Evolutionary conservation across 805 yeast species (phyloP), one percentile per base, ranked within the genome.

Genomic region (Candida pseudoglaebosa): DNA sequence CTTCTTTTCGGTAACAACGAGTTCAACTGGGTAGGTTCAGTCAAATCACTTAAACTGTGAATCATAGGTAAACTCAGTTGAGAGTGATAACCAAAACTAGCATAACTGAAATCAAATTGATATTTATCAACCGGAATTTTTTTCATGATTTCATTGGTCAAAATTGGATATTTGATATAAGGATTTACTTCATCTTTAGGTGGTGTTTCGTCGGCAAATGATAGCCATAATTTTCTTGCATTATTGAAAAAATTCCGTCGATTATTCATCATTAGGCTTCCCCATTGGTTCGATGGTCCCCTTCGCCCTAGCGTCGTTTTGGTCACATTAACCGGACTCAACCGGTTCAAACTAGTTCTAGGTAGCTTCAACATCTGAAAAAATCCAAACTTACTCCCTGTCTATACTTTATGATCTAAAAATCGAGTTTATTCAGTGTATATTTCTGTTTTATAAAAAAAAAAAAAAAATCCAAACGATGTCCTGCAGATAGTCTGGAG

Each of bases 71-170:
- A 51, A 2, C 63, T 45, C 8, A 50, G 46, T 5, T 52, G 45
- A 6, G 75, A 71, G 52, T 75, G 80, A 50, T 71, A 74, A 4
- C 71, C 77, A 44, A 63, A 74, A 7, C 71, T 61, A 5, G 76
- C 63, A 49, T 68, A 68, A 3, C 65, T 63, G 40, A 65, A 67
- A 4, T 71, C 70, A 40, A 75, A 67, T 42, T 64, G 66, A 56
- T 46, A 72, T 39, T 57, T 56, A 40, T 69, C 75, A 36, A 52
- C 57, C n/a, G 65, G 43, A 19, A 67, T 57, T 35, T 54, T 50
- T 30, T 49, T 52, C 60, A 65, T 56, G 46, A 67, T 71, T 28
- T 64, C 71, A 36, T 46, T 46, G 9, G 74, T 68, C 18, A 68
- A 50, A 19, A 67, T 36, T 1, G 74, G 74, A 41, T 67, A 68